These are phyloP conservation scores for Mallotus japonicus DNA, from an alignment of 441 rosid genomes.

Conservation along the genomic window DNA sequence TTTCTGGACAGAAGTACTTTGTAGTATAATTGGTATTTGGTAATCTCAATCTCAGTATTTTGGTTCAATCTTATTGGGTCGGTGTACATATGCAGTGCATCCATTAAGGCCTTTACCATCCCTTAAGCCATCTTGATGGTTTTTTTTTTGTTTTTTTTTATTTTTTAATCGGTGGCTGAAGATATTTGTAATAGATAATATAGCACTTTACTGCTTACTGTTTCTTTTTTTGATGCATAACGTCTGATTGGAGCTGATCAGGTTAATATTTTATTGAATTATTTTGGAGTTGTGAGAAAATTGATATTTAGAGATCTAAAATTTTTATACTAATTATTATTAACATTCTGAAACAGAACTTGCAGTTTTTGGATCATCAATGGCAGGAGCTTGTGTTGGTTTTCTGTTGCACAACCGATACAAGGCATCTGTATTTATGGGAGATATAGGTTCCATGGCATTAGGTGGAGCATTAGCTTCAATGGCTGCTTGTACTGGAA, in stretches of 20 bases:
- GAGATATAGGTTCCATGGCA: conserved; percentile 81
- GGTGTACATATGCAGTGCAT: neutral
- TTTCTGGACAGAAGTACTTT: neutral
- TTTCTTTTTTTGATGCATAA: conserved; percentile 1
- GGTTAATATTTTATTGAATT: neutral
- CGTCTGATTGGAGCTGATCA: neutral
- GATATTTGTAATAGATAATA: neutral
- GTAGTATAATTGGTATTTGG: neutral
- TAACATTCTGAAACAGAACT: conserved; percentile 48
- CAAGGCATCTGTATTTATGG: conserved; percentile 82
- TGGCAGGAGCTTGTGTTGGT: conserved; percentile 96
- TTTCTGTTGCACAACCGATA: conserved; percentile 83
- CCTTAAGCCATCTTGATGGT: neutral
- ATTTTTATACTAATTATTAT: conserved; percentile 12
- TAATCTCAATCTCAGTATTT: neutral
- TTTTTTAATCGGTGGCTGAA: neutral
- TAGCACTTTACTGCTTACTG: neutral
- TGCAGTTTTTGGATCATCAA: conserved; percentile 82
- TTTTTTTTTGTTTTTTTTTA: no score
- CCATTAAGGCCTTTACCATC: neutral
- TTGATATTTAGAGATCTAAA: neutral
- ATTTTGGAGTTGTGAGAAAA: neutral
- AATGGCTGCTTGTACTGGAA: conserved; percentile 94
- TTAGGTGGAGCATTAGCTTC: conserved; percentile 92
- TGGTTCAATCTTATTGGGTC: neutral